Evolutionary conservation across 169 alveolate species (phyloP), one percentile per base, ranked within the genome.

Genomic region (Pseudocohnilembus persalinus): DNA sequence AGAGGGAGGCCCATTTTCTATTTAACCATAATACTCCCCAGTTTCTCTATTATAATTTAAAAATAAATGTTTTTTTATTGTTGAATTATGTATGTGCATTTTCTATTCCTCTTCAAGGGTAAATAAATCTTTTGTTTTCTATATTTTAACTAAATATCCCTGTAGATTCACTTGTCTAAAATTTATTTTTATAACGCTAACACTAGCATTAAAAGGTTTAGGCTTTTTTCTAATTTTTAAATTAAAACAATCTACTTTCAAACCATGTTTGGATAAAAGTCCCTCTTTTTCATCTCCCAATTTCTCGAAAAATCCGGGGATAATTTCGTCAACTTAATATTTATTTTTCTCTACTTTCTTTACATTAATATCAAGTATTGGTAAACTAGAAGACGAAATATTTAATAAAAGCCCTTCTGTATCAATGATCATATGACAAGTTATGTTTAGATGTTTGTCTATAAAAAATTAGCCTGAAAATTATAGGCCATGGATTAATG

Each of bases 281-380:
- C 64, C 84, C 49, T 79, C 79, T 76, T 73, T 68, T 77, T 29
- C 64, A 35, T 29, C 73, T 84, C 78, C 64, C 0, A 79, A 27
- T 28, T 29, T 49, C 0, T 79, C 84, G 31, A 33, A 79, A 29
- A 79, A 79, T 29, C 64, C 84, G 20, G 77, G 76, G 16, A 34
- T 29, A 15, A 73, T 73, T 1, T 79, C 84, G 0, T 29, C 30
- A 0, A 79, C 64, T 20, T 29, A 49, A 63, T 34, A 34, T 79
- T 34, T 79, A 20, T 79, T 79, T 33, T 79, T 79, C 76, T 34
- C 34, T n/a, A 79, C 49, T 79, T 73, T 79, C 25, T 79, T 79
- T 49, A 34, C 4, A 35, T 79, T 73, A 27, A 79, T 73, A 29
- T 33, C 35, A 11, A 79, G 30, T 0, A 79, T 79, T 0, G 30